Conservation (phyloP, 805 yeast genomes). For the Suhomyces kilbournensis region DNA sequence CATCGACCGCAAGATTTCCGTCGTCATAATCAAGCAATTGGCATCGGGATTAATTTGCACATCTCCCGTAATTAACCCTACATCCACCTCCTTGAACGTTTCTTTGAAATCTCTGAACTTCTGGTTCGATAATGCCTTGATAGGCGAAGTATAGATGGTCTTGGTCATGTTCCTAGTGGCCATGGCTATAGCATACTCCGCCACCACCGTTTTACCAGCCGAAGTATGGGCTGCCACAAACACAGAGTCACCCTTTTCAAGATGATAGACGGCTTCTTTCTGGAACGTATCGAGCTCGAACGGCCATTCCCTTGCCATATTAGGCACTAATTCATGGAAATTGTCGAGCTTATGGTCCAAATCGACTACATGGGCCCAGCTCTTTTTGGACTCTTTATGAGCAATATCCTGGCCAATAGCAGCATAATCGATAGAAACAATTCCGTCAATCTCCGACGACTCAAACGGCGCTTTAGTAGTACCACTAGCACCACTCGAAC, state of each 20-base stretch:
- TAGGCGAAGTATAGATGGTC: slow-evolving; percentile 94
- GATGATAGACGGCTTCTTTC: slow-evolving; percentile 92
- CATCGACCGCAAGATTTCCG: slow-evolving; percentile 94
- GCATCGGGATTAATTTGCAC: slow-evolving; percentile 97
- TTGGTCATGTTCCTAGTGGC: slow-evolving; percentile 94
- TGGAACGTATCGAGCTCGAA: slow-evolving; percentile 93
- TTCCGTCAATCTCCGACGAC: slow-evolving; percentile 46
- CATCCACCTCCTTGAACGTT: slow-evolving; percentile 75
- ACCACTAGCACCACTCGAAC: neutral
- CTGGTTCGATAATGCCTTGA: slow-evolving; percentile 86
- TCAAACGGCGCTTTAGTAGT: slow-evolving; percentile 23
- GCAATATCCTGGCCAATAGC: slow-evolving; percentile 18
- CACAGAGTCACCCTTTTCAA: slow-evolving; percentile 97
- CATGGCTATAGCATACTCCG: slow-evolving; percentile 97
- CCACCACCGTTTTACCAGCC: slow-evolving; percentile 98
- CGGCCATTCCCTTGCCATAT: slow-evolving; percentile 93
- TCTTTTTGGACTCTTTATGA: slow-evolving; percentile 40
- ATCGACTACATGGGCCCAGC: slow-evolving; percentile 97
- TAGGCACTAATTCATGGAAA: slow-evolving; percentile 84
- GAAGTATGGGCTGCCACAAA: slow-evolving; percentile 99
- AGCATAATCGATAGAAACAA: slow-evolving; percentile 35
- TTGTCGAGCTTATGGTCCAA: slow-evolving; percentile 78
- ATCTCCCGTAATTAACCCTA: slow-evolving; percentile 95
- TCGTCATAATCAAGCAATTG: slow-evolving; percentile 93
- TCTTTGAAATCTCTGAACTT: slow-evolving; percentile 85